Base-by-base conservation (phyloP, 257 asterid species). In the Coffea eugenioides region DNA sequence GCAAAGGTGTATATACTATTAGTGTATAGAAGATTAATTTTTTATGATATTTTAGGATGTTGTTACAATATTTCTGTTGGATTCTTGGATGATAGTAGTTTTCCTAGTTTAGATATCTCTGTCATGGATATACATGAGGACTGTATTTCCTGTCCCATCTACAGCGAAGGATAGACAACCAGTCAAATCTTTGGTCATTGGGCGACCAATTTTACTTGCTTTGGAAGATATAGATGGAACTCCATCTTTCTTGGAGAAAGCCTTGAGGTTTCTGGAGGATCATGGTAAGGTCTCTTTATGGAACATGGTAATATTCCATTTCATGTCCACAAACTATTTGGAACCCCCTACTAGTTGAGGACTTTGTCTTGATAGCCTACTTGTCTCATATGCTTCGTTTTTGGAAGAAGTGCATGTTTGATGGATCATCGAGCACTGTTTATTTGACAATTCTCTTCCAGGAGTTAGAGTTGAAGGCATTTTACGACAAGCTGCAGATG, bases 401-500 rank as follows among this genome's bases (percentile, higher is more conserved):
- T 62, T 23, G 51, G 27, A 69, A 66, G 51, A 41, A 51, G 62
- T 56, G 62, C 49, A 45, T 65, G 46, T 71, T 79, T 76, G 45
- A 61, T 74, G 23, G 56, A 80, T 67, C 41, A 67, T 80, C 69
- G 83, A 82, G 81, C 80, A 51, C 65, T 86, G 81, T 84, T 84
- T 66, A 69, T 75, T 81, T 59, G 41, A 74, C 61, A 69, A 54
- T 83, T 69, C 48, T 85, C 73, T 85, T 85, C 75, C 84, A 96
- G 99, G 98, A 80, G 86, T 92, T 72, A 91, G 86, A 86, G 90
- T 89, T 59, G 99, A 96, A 87, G 99, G 99, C 67, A 94, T 96
- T 82, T 84, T 96, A 86, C 89, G 99, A 85, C 99, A 96, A 88
- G 98, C 99, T 79, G 99, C 99, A 76, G 97, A 94, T 86, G 99